Evolutionary conservation across 2,329 filamentous ascomycete species (phyloP).

Genomic region (Fusarium brachygibbosum): DNA sequence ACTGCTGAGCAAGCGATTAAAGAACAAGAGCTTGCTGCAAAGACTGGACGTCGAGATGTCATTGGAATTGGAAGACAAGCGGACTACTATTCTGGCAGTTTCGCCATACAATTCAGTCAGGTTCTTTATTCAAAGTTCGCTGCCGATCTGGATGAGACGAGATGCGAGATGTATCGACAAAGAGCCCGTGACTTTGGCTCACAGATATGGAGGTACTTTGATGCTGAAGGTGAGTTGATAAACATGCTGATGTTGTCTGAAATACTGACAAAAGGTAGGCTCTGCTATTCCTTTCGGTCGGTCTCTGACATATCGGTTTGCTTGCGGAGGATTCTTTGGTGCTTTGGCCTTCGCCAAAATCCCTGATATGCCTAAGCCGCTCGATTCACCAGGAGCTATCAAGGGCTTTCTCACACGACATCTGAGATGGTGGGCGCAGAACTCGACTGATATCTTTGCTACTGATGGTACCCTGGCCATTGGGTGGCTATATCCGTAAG

Average conservation of each 20-base stretch:
- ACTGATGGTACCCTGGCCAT: slow-evolving; percentile 64
- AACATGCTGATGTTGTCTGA: fast-evolving
- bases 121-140: slow-evolving; percentile 62
- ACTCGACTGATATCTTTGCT: slow-evolving; percentile 61
- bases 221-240: slow-evolving; percentile 55
- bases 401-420: slow-evolving; percentile 66
- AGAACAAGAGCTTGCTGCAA: slow-evolving; percentile 10
- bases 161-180: slow-evolving; percentile 55
- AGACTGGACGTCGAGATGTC: slow-evolving; percentile 42
- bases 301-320: slow-evolving; percentile 65
- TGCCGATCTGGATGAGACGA: slow-evolving; percentile 55
- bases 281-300: slow-evolving; percentile 66
- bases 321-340: slow-evolving; percentile 63
- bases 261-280: slow-evolving; percentile 50
- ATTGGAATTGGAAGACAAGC: slow-evolving; percentile 55
- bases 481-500: slow-evolving; percentile 54
- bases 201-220: slow-evolving; percentile 64
- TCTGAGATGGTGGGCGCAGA: slow-evolving; percentile 62
- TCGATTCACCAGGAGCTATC: slow-evolving; percentile 56
- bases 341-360: slow-evolving; percentile 60
- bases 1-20: slow-evolving; percentile 37
- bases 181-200: slow-evolving; percentile 58
- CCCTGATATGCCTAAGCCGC: slow-evolving; percentile 52
- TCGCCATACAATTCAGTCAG: slow-evolving; percentile 66
- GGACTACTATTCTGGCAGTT: slow-evolving; percentile 68